Base-by-base conservation (phyloP, 2,329 filamentous ascomycete species). In the Rhexocercosporidium sp. region DNA sequence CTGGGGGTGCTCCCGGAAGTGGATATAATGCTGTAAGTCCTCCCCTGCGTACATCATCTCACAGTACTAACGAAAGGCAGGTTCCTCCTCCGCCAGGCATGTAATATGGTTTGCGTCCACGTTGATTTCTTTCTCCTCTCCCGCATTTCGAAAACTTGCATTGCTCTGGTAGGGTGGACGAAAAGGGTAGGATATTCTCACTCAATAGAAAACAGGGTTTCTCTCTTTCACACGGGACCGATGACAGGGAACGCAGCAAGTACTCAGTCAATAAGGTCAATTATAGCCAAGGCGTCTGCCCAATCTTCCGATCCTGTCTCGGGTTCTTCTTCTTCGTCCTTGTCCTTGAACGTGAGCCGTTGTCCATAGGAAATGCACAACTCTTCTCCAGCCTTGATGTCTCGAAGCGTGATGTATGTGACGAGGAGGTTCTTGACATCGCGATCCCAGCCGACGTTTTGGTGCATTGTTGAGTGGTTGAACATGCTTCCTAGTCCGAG, bases 401-500 rank as follows among this genome's bases (percentile, higher is more conserved):
- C 81, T 70, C 82, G 77, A 34, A 85, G 70, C 18, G 85, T 78
- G 16, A 76, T 80, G 69, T 87, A 88, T 0, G 80, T 81, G 20
- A 87, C 79, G 0, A 85, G 70, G 16, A 79, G 73, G 2, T 78
- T 79, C 3, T 78, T 72, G 1, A 84, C 54, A 74, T 87, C 82
- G 25, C 84, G 78, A 69, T 80, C 80, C 85, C 85, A 88, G 3
- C 82, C 84, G 3, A 88, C 82, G 72, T 88, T 88, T 70, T 87
- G 85, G 31, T 80, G 70, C 12, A 77, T 71, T 0, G 75, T 77
- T 3, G 84, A 85, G 70, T 88, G 85, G 67, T 88, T 88, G 78
- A 88, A 87, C 83, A 88, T 85, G 64, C 80, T 83, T 18, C 86
- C 86, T 0, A 88, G 77, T 2, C 85, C 85, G 44, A 87, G 79